phyloP scores from a whole-genome alignment of 495 filamentous ascomycete species.

The Podospora australis region DNA sequence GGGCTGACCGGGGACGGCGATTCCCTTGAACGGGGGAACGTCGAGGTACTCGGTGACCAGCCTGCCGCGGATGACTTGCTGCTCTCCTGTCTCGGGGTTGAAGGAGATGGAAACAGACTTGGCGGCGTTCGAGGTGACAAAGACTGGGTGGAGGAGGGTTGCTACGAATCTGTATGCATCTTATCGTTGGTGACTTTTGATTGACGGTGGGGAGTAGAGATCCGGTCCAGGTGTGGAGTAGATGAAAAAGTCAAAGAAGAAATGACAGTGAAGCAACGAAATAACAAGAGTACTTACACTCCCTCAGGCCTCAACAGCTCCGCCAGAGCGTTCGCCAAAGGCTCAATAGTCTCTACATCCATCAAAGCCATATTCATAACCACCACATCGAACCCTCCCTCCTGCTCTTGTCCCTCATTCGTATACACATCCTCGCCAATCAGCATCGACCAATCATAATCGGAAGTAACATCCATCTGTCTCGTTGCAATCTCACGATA shows the following conservation, averaged over 20 bases:
- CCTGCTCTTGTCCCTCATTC: neutral
- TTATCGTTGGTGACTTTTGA: neutral
- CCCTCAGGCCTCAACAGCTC: slow-evolving; percentile 30
- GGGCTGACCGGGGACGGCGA: slow-evolving; percentile 25
- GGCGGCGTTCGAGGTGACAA: slow-evolving; percentile 33
- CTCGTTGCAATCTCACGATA: neutral
- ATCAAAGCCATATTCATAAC: slow-evolving; percentile 42
- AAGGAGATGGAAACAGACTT: slow-evolving; percentile 24
- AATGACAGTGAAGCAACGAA: neutral
- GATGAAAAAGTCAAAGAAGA: no score
- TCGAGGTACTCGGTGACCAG: slow-evolving; percentile 30
- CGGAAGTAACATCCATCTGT: slow-evolving; percentile 31
- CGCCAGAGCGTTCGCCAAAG: slow-evolving; percentile 28
- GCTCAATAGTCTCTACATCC: slow-evolving; percentile 33
- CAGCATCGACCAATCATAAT: slow-evolving; percentile 19
- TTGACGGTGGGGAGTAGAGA: no score
- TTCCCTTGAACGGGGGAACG: slow-evolving; percentile 29
- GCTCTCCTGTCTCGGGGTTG: slow-evolving; percentile 18
- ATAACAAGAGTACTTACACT: slow-evolving; percentile 23
- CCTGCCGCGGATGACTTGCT: slow-evolving; percentile 20
- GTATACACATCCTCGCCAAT: no score
- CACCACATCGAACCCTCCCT: slow-evolving; percentile 26
- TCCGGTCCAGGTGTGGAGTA: no score
- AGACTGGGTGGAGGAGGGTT: slow-evolving; percentile 38
- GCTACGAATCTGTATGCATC: slow-evolving; percentile 31